Percentiles rank a stretch among this genome's conserved stretches.
These are phyloP conservation scores for Verticillium klebahnii DNA, from an alignment of 2,329 filamentous ascomycete species.

Conservation along the genomic window DNA sequence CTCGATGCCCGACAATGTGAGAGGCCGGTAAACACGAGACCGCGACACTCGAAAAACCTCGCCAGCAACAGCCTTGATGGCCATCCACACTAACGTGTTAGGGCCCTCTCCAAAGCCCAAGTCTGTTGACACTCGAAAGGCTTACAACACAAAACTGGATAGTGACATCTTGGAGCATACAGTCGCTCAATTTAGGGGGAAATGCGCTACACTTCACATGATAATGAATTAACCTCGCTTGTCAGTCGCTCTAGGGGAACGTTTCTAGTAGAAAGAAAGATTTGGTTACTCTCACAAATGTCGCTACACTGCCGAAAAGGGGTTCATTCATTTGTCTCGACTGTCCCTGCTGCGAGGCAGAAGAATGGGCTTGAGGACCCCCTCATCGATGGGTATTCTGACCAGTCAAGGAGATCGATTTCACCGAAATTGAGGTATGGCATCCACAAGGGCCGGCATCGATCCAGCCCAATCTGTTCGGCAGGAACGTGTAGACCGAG, in stretches of 20 bases:
- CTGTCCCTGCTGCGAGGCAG: background rate
- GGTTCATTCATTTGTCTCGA: background rate
- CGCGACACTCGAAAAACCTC: background rate
- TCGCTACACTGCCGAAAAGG: background rate
- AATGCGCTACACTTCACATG: too few relatives aligned
- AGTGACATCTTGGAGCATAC: too few relatives aligned
- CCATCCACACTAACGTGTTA: too few relatives aligned
- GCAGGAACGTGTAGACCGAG: background rate
- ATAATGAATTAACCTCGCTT: background rate
- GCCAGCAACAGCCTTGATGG: background rate
- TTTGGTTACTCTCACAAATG: background rate
- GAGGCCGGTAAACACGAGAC: background rate
- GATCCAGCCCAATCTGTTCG: background rate
- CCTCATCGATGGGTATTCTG: background rate
- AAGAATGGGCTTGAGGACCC: background rate
- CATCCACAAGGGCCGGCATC: background rate
- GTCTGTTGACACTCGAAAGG: too few relatives aligned
- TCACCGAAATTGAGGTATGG: background rate
- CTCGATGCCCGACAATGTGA: slow-evolving; percentile 1
- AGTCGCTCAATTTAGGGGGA: too few relatives aligned
- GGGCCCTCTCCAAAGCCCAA: too few relatives aligned
- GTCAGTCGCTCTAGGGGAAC: background rate
- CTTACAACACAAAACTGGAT: too few relatives aligned
- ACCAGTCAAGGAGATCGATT: background rate
- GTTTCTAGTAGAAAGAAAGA: background rate